Conservation (phyloP, 2,329 filamentous ascomycete genomes). For the Lasiodiplodia theobromae region DNA sequence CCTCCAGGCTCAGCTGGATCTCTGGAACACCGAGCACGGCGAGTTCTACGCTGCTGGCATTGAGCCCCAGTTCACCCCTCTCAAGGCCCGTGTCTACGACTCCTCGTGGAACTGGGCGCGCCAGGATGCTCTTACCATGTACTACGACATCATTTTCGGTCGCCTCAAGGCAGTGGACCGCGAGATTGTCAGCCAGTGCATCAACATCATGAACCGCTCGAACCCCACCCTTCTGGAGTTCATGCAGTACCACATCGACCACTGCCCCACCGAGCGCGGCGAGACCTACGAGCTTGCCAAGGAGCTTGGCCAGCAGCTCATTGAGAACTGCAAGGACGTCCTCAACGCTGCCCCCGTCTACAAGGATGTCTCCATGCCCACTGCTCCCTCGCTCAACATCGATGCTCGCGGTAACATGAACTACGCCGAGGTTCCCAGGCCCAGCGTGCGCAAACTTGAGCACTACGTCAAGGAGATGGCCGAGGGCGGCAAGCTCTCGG, state of each 20-base stretch:
- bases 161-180: conserved; percentile 91
- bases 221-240: conserved; percentile 96
- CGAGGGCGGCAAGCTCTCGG: conserved; percentile 96
- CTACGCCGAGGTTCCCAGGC: conserved; percentile 85
- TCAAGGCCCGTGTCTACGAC: conserved; percentile 96
- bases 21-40: conserved; percentile 95
- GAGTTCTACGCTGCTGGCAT: conserved; percentile 96
- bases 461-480: conserved; percentile 99
- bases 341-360: conserved; percentile 84
- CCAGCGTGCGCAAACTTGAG: conserved; percentile 94
- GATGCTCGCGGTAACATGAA: conserved; percentile 91
- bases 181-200: conserved; percentile 98
- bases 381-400: conserved; percentile 89
- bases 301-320: conserved; percentile 88
- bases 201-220: conserved; percentile 98
- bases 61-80: conserved; percentile 87
- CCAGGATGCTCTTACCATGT: conserved; percentile 97
- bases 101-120: conserved; percentile 99
- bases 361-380: conserved; percentile 94
- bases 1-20: conserved; percentile 89
- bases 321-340: conserved; percentile 97
- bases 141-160: conserved; percentile 98
- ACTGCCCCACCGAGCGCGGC: conserved; percentile 94
- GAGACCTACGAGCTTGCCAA: conserved; percentile 99
- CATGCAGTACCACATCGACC: conserved; percentile 99